These are phyloP conservation scores for Apostasia shenzhenica DNA, from an alignment of 106 monocot species.

Conservation along the genomic window DNA sequence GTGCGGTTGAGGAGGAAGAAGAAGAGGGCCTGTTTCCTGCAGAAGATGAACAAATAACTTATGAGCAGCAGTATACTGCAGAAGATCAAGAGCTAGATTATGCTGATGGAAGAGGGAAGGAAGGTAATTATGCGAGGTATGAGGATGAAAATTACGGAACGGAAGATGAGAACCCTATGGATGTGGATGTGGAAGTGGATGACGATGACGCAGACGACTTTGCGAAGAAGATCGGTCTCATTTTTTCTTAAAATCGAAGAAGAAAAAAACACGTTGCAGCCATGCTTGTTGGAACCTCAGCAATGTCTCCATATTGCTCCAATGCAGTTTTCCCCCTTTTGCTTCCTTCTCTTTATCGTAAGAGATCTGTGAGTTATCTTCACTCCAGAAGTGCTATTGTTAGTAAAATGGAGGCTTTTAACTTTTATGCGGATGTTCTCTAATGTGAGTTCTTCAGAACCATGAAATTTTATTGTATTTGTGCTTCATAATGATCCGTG, in stretches of 20 bases:
- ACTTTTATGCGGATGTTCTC: no score
- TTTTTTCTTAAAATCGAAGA: conserved; percentile 21
- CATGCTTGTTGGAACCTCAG: neutral
- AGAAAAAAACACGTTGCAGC: neutral
- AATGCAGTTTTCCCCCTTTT: no score
- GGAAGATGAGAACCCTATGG: conserved; percentile 25
- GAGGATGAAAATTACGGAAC: conserved; percentile 25
- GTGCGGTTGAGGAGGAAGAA: conserved; percentile 26
- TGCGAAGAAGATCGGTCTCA: conserved; percentile 46
- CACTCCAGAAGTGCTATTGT: no score
- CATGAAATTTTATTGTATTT: no score
- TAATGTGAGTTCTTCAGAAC: no score
- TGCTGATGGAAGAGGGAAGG: conserved; percentile 26
- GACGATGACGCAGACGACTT: conserved; percentile 75
- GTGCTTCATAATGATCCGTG: no score
- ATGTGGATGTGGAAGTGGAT: conserved; percentile 26
- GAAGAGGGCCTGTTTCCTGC: conserved; percentile 19
- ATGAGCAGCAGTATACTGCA: conserved; percentile 11
- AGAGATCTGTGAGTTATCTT: no score
- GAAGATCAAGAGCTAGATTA: conserved; percentile 38
- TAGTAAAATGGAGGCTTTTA: no score
- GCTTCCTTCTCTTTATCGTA: no score
- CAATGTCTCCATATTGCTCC: no score
- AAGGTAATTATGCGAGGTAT: conserved; percentile 30
- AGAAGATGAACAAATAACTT: conserved; percentile 15